Evolutionary conservation across 108 stramenopile species (phyloP), one percentile per base, ranked within the genome.

Genomic region (Bacterosira constricta): DNA sequence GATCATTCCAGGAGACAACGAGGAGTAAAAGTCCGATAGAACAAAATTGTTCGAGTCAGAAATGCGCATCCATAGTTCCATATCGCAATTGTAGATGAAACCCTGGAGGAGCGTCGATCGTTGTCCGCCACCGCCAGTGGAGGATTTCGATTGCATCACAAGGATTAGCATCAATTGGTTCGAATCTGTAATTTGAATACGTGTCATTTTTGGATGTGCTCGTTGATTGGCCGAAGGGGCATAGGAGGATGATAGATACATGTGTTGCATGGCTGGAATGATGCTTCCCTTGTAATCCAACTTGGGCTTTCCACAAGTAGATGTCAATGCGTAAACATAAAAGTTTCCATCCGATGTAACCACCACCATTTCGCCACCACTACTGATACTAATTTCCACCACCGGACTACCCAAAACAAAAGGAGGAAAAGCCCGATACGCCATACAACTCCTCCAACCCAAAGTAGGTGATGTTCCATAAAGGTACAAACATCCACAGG

Each of bases 11-110:
- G 92, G 89, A n/a, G n/a, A n/a, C 3, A 89, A 49, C 1, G 79
- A 57, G 12, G 73, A 86, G 74, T 90, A 95, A 71, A 89, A 95
- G 52, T 95, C 89, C 10, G 93, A 95, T 20, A 91, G 60, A n/a
- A 92, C 69, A 61, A 92, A 95, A 30, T 86, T 85, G 66, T 41
- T 63, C 55, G 86, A 81, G 61, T 95, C 93, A 17, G 90, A 83
- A 46, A 89, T 73, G 32, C 90, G 66, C 83, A 90, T 85, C 93
- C 93, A 95, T 13, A 89, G 59, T 65, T 95, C 86, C 65, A 88
- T 77, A 7, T 53, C 41, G 25, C 44, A 53, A 63, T 89, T 81
- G 71, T 92, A 95, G 26, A 92, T 77, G 65, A 92, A 95, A 9
- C 85, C 90, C 51, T 90, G 90, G 6, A 95, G 64, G n/a, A n/a